phyloP scores from a whole-genome alignment of 352 stramenopile species.

The Elongisporangium prolatum region DNA sequence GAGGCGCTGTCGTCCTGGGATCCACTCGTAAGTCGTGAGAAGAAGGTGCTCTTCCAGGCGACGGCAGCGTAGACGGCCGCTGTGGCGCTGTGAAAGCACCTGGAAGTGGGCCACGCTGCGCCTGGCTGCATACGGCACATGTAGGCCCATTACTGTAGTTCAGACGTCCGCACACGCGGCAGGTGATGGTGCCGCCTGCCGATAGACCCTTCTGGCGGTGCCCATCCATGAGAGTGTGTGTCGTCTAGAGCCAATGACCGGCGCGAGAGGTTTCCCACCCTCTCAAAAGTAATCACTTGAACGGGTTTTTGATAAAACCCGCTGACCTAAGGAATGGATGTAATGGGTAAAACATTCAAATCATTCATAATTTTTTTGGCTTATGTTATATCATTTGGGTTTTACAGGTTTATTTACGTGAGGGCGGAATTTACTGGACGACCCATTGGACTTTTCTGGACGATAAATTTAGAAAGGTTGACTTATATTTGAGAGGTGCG shows the following conservation, averaged over 20 bases:
- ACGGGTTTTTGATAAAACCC: too few species aligned
- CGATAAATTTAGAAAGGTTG: too few species aligned
- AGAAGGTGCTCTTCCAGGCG: background rate
- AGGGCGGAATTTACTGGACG: too few species aligned
- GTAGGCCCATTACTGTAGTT: slow-evolving; percentile 22
- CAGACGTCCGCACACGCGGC: slow-evolving; percentile 37
- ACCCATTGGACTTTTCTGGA: too few species aligned
- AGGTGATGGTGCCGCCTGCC: slow-evolving; percentile 16
- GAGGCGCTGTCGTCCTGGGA: background rate
- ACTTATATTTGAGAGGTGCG: too few species aligned
- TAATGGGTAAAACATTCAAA: too few species aligned
- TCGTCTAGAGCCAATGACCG: background rate
- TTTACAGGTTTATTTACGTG: too few species aligned
- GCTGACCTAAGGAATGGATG: too few species aligned
- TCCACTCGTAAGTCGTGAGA: background rate
- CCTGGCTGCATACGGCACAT: background rate
- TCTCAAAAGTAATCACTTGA: background rate
- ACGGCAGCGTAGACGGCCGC: background rate
- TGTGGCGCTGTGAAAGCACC: background rate
- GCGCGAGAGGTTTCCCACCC: background rate
- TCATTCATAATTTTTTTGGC: too few species aligned
- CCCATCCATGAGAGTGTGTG: background rate
- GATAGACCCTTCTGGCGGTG: background rate
- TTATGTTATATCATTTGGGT: too few species aligned
- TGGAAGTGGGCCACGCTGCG: background rate